phyloP scores from a whole-genome alignment of 75 land plant genomes.

The Cupressus sempervirens region DNA sequence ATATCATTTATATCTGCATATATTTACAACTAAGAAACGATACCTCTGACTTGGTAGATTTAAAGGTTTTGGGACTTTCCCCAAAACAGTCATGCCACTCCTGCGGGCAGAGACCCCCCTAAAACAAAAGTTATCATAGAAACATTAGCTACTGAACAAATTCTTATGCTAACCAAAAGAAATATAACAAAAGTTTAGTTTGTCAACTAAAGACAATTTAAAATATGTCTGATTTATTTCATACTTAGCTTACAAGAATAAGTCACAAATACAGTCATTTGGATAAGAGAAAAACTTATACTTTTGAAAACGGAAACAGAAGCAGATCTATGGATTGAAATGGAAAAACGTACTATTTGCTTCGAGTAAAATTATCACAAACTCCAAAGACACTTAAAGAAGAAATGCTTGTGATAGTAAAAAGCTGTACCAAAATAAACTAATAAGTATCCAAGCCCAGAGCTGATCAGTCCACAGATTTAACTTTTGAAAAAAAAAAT shows the following conservation, averaged over 20 bases:
- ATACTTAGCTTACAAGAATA: not conserved
- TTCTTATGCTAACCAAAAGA: not conserved
- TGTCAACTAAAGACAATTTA: not conserved
- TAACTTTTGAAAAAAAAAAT: not conserved
- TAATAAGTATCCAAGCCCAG: not conserved
- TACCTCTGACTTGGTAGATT: constrained; percentile 96
- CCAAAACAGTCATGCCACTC: constrained; percentile 81
- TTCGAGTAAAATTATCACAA: not conserved
- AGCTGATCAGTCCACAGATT: not conserved
- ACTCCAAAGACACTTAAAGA: not conserved
- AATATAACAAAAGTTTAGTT: not conserved
- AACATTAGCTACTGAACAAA: not conserved
- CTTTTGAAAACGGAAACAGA: not conserved
- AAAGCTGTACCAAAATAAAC: not conserved
- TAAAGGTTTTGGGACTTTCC: constrained; percentile 95
- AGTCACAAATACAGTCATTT: not conserved
- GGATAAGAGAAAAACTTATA: not conserved
- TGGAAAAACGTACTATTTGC: not conserved
- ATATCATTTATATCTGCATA: not conserved
- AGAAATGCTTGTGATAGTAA: not conserved
- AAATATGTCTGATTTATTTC: not conserved
- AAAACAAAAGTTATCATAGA: constrained; percentile 7
- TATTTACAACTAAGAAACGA: not conserved
- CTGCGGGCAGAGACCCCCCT: constrained; percentile 72
- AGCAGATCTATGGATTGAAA: not conserved